Conservation (phyloP, 1,284 basidiomycete species). For the Omphalotus olearius region DNA sequence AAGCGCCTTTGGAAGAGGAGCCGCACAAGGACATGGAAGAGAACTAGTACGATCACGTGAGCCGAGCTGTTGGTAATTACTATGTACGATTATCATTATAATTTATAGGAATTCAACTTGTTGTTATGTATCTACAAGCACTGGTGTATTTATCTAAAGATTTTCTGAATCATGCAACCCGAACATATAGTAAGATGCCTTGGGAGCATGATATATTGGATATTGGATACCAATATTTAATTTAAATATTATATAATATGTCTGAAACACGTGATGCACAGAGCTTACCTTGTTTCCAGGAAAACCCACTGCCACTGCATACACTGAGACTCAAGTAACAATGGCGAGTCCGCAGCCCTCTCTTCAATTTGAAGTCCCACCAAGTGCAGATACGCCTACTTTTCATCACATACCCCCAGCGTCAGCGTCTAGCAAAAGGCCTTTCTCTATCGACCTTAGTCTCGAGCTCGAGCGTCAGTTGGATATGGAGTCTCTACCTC, state of each 20-base stretch:
- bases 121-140: no score
- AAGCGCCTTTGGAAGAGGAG: conserved; percentile 39
- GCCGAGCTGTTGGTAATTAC: background rate
- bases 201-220: no score
- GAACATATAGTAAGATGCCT: no score
- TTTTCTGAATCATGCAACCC: no score
- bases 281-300: no score
- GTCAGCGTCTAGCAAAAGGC: conserved; percentile 26
- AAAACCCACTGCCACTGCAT: background rate
- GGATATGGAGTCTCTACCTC: conserved; percentile 56
- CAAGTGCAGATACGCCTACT: conserved; percentile 2
- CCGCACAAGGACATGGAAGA: conserved; percentile 35
- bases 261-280: no score
- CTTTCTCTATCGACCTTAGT: conserved; percentile 70
- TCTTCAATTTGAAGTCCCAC: conserved; percentile 9
- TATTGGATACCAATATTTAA: no score
- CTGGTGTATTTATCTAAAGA: no score
- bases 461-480: conserved; percentile 75
- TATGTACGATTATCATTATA: no score
- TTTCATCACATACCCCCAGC: conserved; percentile 4
- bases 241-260: no score
- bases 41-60: background rate
- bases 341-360: conserved; percentile 6
- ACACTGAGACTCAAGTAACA: background rate
- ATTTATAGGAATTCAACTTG: no score